A percentile compares a stretch with the other conserved stretches of the same genome.
These are phyloP conservation scores for Mycena capillaripes DNA, from an alignment of 768 basidiomycete species.

Conservation along the genomic window DNA sequence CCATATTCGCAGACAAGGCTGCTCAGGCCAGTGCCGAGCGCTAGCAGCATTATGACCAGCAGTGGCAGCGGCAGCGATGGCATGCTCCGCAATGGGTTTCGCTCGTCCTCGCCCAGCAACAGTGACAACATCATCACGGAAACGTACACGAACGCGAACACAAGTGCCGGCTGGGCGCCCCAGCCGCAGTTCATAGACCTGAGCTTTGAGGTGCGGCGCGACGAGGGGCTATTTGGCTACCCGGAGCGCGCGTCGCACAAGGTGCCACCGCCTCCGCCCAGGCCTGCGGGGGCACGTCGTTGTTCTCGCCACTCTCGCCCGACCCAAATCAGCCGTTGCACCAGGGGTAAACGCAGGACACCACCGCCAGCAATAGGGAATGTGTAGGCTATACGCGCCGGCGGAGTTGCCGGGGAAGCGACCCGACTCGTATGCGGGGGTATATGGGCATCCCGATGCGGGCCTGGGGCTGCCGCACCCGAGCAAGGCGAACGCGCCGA, in stretches of 20 bases:
- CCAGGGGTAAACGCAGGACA: too few relatives aligned
- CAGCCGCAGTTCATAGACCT: slow-evolving; percentile 49
- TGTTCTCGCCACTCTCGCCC: slow-evolving; percentile 87
- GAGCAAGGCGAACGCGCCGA: slow-evolving; percentile 65
- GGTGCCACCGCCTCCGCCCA: slow-evolving; percentile 29
- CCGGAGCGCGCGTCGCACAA: slow-evolving; percentile 30
- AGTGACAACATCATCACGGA: slow-evolving; percentile 13
- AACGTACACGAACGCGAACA: neutral
- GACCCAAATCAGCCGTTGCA: too few relatives aligned
- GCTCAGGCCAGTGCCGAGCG: slow-evolving; percentile 83
- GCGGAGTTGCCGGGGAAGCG: slow-evolving; percentile 42
- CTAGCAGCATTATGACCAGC: too few relatives aligned
- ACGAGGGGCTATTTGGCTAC: slow-evolving; percentile 30
- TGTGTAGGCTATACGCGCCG: slow-evolving; percentile 26
- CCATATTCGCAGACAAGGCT: slow-evolving; percentile 86
- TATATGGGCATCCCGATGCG: slow-evolving; percentile 53
- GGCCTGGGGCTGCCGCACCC: slow-evolving; percentile 61
- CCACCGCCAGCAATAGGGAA: slow-evolving; percentile 33
- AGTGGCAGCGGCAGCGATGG: too few relatives aligned
- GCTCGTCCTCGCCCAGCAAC: slow-evolving; percentile 38
- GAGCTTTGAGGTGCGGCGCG: slow-evolving; percentile 30
- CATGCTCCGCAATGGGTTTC: slow-evolving; percentile 31
- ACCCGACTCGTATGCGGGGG: slow-evolving; percentile 52
- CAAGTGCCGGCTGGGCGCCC: slow-evolving; percentile 35
- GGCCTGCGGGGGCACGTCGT: too few relatives aligned